These are phyloP conservation scores for Aspergillus ellipticus DNA, from an alignment of 495 filamentous ascomycete species.

Conservation along the genomic window DNA sequence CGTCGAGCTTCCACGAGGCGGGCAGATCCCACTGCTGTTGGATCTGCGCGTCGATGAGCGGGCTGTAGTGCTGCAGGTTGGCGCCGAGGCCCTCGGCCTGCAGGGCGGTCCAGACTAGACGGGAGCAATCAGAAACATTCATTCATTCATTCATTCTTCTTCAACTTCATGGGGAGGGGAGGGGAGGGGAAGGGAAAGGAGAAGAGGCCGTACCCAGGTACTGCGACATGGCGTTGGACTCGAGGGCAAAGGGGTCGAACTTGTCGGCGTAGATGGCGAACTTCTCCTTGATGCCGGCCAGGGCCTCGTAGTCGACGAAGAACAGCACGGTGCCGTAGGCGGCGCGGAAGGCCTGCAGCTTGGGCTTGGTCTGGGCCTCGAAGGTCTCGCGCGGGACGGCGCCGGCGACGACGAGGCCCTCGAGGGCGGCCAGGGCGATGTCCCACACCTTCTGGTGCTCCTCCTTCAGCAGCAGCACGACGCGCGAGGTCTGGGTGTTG, in stretches of 20 bases:
- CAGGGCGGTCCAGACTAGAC: slow-evolving; percentile 47
- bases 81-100: slow-evolving; percentile 47
- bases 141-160: too few species aligned
- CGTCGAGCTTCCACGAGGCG: slow-evolving; percentile 42
- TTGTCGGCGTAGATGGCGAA: slow-evolving; percentile 46
- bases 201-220: slow-evolving; percentile 32
- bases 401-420: slow-evolving; percentile 37
- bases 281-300: slow-evolving; percentile 40
- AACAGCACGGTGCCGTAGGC: slow-evolving; percentile 53
- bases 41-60: slow-evolving; percentile 44
- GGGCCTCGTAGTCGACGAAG: slow-evolving; percentile 44
- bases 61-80: slow-evolving; percentile 56
- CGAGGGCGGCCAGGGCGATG: slow-evolving; percentile 39
- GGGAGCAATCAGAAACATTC: slow-evolving; percentile 13
- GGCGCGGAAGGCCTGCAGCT: slow-evolving; percentile 39
- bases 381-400: slow-evolving; percentile 36
- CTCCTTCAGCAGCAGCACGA: slow-evolving; percentile 45
- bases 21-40: slow-evolving; percentile 42
- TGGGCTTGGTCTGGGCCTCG: slow-evolving; percentile 38
- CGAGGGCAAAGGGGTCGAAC: slow-evolving; percentile 46
- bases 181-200: background rate
- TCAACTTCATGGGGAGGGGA: too few species aligned
- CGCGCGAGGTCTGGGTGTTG: slow-evolving; percentile 51
- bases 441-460: slow-evolving; percentile 54
- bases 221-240: slow-evolving; percentile 52